Evolutionary conservation across 192 early-diverging fungal genomes (phyloP), one percentile per base, ranked within the genome.

Genomic region (Coemansia sp.): DNA sequence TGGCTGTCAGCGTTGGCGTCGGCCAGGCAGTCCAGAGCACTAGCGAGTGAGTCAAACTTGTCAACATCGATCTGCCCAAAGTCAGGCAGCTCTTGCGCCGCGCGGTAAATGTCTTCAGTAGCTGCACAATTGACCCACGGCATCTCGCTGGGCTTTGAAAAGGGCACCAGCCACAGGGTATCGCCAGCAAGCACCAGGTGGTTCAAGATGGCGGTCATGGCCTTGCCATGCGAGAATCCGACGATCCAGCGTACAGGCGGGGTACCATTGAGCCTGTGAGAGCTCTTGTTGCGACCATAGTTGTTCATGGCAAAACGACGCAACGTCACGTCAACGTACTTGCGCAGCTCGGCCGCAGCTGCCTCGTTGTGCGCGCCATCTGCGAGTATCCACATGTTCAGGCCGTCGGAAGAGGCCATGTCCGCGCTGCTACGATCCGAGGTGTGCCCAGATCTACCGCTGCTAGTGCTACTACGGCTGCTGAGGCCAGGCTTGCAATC

Each of bases 321-420:
- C 60, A 79, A 29, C 0, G 76, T 73, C 1, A 67, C 67, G 65
- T 91, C 84, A 7, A 95, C 70, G 73, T 87, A 94, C 1, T 67
- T 75, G 9, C 86, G 62, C 24, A 98, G 72, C 21, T 74, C 86
- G n/a, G 57, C 48, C 0, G 88, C 87, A 0, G 91, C 93, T 7
- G 83, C 84, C 38, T 80, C 77, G 70, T 98, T 98, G 68, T 98
- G 95, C 3, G 94, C 93, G 11, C 95, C 95, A 63, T 98, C 95
- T 0, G 92, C 82, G 8, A 95, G 76, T n/a, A 98, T 57, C 65
- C 67, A 62, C 10, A 60, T 68, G 27, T 68, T 61, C 1, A 85
- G 63, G 35, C 48, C 29, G 14, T 64, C 65, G 14, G 70, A 60
- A 5, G 46, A 29, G 37, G 56, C n/a, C n/a, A n/a, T n/a, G n/a